Base-by-base conservation (phyloP, 768 basidiomycete genomes). In the Gautieria morchelliformis region DNA sequence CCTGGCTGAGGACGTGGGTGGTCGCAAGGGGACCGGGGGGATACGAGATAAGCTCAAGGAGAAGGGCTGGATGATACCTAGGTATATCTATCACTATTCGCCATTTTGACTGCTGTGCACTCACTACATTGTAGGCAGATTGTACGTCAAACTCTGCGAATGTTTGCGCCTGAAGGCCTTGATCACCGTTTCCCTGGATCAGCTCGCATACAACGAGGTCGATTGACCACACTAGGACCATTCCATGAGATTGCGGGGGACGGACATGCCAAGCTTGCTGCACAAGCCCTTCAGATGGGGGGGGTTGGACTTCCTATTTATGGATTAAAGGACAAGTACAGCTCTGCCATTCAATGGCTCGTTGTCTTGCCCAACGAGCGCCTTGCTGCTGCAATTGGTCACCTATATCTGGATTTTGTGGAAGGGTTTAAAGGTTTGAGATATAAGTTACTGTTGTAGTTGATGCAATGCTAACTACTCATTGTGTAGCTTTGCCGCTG, bases 341-440 rank as follows among this genome's bases (percentile, higher is more conserved):
- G 58, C 1, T 65, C 59, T 32, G 41, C n/a, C 5, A 15, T 66
- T 12, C 60, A 62, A 3, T 52, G 56, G 30, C 1, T 69, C 27
- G 8, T 20, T 33, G 59, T 66, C 17, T 58, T 72, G 7, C 71
- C 67, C 3, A 65, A 71, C 47, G 61, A 53, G n/a, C 62, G 65
- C 17, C 58, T 60, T 5, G 59, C 60, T 5, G 60, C 42, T 14
- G 61, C 64, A 12, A 56, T 70, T 33, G 71, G 65, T 15, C 69
- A 74, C 63, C 32, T 70, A 1, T 70, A 63, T 53, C 64, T 72
- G 22, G 72, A 74, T 56, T 61, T 70, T 20, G 32, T 71, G 5
- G 63, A 69, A 27, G 62, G 64, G 24, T 51, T 40, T 49, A 63
- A 62, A 20, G 64, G 68, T 70, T n/a, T 41, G 67, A n/a, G 22